Percentiles rank a stretch among this genome's conserved stretches.
phyloP scores from a whole-genome alignment of 345 rosid genomes.

The Pugionium cornutum region DNA sequence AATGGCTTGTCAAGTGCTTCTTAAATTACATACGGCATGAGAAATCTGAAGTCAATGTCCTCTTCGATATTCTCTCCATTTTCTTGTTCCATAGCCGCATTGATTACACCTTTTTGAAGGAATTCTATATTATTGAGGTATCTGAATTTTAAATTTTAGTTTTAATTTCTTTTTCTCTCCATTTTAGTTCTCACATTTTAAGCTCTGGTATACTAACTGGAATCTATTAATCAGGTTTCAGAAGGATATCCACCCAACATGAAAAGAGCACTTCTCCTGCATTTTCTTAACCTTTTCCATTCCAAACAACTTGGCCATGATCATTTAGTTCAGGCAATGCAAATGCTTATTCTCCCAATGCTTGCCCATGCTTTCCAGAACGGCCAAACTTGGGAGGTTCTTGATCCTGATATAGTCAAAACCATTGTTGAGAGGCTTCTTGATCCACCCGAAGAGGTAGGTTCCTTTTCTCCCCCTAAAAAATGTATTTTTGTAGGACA shows the following conservation, averaged over 20 bases:
- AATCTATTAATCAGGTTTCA: slow-evolving; percentile 63
- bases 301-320: slow-evolving; percentile 90
- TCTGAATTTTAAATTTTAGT: slow-evolving; percentile 17
- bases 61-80: slow-evolving; percentile 89
- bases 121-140: slow-evolving; percentile 98
- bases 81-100: slow-evolving; percentile 92
- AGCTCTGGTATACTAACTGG: slow-evolving; percentile 31
- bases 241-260: slow-evolving; percentile 86
- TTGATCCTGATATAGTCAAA: slow-evolving; percentile 81
- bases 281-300: slow-evolving; percentile 88
- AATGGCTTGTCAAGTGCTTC: slow-evolving; percentile 99
- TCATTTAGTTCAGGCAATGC: slow-evolving; percentile 94
- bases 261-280: slow-evolving; percentile 85
- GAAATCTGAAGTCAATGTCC: slow-evolving; percentile 78
- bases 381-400: slow-evolving; percentile 90
- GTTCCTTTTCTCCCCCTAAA: slow-evolving; percentile 16
- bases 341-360: slow-evolving; percentile 99
- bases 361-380: slow-evolving; percentile 95
- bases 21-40: slow-evolving; percentile 86
- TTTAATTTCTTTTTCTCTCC: neutral
- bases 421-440: slow-evolving; percentile 98
- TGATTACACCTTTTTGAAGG: slow-evolving; percentile 96
- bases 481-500: neutral
- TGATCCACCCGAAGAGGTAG: slow-evolving; percentile 99
- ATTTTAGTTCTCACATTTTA: slow-evolving; percentile 20